A percentile compares a stretch with the other conserved stretches of the same genome.
phyloP scores from a whole-genome alignment of 1,284 basidiomycete species.

The Waitea zeae region DNA sequence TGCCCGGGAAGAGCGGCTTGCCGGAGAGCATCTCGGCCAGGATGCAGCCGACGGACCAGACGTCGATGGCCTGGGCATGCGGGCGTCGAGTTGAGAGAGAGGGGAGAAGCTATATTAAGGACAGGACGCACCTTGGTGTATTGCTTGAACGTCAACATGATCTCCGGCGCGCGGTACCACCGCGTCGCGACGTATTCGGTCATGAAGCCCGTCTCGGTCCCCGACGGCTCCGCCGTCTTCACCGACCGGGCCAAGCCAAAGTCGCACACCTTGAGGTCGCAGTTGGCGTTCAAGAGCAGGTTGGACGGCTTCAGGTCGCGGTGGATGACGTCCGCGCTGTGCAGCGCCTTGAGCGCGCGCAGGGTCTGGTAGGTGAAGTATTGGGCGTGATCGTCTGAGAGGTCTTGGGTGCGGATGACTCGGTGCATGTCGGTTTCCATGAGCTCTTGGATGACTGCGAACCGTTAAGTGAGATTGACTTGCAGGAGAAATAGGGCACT shows the following conservation, averaged over 20 bases:
- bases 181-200: slow-evolving; percentile 90
- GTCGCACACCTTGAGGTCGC: slow-evolving; percentile 90
- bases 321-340: slow-evolving; percentile 90
- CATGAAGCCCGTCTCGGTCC: slow-evolving; percentile 82
- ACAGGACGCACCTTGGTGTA: slow-evolving; percentile 63
- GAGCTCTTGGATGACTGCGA: slow-evolving; percentile 53
- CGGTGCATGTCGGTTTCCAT: slow-evolving; percentile 65
- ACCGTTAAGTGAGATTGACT: not conserved
- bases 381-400: slow-evolving; percentile 66
- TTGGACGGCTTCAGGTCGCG: slow-evolving; percentile 94
- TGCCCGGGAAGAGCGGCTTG: slow-evolving; percentile 88
- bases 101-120: not conserved
- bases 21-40: slow-evolving; percentile 93
- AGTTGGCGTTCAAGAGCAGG: slow-evolving; percentile 89
- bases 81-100: slow-evolving; percentile 3
- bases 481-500: not conserved
- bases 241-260: slow-evolving; percentile 84
- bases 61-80: slow-evolving; percentile 72
- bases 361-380: slow-evolving; percentile 81
- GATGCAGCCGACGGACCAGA: slow-evolving; percentile 96
- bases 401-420: slow-evolving; percentile 63
- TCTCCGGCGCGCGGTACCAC: slow-evolving; percentile 90
- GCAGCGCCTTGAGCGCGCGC: slow-evolving; percentile 85
- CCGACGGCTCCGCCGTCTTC: slow-evolving; percentile 70
- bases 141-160: slow-evolving; percentile 94